Conservation (phyloP, 495 filamentous ascomycete species). For the Aspergillus sclerotiicarbonarius region DNA sequence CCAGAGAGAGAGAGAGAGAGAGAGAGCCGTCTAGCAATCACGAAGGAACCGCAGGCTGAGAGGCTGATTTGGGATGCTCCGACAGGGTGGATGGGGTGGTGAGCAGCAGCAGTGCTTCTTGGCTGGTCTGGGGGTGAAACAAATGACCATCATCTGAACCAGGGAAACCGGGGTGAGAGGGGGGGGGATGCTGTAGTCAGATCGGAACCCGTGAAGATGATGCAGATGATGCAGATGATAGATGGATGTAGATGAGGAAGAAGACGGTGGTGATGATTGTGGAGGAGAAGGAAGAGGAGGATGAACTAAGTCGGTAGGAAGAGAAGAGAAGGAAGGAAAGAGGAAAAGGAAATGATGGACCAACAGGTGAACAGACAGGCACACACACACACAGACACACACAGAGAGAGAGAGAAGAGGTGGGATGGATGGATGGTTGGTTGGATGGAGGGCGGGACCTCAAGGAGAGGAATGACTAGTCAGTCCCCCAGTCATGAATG, state of each 20-base stretch:
- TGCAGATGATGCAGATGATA: background rate
- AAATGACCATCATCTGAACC: conserved; percentile 6
- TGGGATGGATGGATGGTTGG: background rate
- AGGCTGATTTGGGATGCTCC: conserved; percentile 3
- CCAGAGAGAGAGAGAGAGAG: too few relatives aligned
- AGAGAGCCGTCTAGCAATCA: too few relatives aligned
- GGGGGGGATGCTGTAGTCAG: too few relatives aligned
- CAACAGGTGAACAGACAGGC: background rate
- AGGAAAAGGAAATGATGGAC: conserved; percentile 3
- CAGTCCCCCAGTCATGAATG: too few relatives aligned
- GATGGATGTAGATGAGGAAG: background rate
- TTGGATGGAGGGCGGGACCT: conserved; percentile 3
- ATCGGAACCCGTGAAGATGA: background rate
- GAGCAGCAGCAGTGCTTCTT: conserved; percentile 1
- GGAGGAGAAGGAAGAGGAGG: conserved; percentile 2
- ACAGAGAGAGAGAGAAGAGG: background rate
- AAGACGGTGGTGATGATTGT: background rate
- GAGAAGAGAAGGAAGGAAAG: background rate
- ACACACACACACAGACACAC: too few relatives aligned
- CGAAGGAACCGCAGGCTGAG: background rate
- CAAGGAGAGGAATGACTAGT: too few relatives aligned
- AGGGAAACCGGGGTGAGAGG: too few relatives aligned
- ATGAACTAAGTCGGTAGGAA: too few relatives aligned
- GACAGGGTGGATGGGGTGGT: background rate
- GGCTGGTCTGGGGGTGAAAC: conserved; percentile 5